A percentile compares a stretch with the other conserved stretches of the same genome.
Evolutionary conservation across 345 rosid genomes (phyloP).

Genomic region (Syzygium aqueum): DNA sequence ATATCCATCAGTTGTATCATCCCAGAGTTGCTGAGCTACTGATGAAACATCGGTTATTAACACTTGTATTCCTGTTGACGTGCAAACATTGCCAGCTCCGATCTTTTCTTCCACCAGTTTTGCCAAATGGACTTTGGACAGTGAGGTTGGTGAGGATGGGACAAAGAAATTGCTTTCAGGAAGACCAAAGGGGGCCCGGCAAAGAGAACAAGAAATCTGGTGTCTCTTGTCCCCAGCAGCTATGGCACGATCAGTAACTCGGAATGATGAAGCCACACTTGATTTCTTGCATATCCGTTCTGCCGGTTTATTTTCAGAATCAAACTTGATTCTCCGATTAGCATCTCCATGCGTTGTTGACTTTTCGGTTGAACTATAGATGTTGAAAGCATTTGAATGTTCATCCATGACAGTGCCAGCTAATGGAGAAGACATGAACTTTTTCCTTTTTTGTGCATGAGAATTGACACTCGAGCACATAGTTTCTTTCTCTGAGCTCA

Average conservation of each 20-base stretch:
- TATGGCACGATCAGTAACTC: neutral
- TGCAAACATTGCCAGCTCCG: conserved; percentile 16
- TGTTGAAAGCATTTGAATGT: neutral
- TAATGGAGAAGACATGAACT: conserved; percentile 23
- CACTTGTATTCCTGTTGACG: conserved; percentile 35
- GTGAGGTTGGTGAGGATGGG: conserved; percentile 37
- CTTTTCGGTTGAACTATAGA: neutral
- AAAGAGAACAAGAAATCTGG: conserved; percentile 50
- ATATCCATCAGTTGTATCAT: conserved; percentile 18
- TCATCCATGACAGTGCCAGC: conserved; percentile 20
- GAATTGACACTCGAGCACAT: conserved; percentile 59
- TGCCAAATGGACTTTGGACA: conserved; percentile 50
- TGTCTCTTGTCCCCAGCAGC: conserved; percentile 29
- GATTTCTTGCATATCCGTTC: conserved; percentile 19
- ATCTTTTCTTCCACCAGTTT: conserved; percentile 37
- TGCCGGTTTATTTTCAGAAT: conserved; percentile 8
- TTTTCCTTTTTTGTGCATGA: conserved; percentile 52
- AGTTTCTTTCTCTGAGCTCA: conserved; percentile 42
- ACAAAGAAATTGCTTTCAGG: conserved; percentile 48
- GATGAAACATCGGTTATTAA: conserved; percentile 45
- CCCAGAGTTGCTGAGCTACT: conserved; percentile 43
- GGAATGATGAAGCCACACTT: neutral
- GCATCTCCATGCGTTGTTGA: conserved; percentile 14
- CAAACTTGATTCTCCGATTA: conserved; percentile 47
- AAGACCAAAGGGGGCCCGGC: conserved; percentile 55